Percentiles rank a stretch among this genome's conserved stretches.
These are phyloP conservation scores for Eucalyptus dawsonii DNA, from an alignment of 345 rosid genomes.

Conservation along the genomic window DNA sequence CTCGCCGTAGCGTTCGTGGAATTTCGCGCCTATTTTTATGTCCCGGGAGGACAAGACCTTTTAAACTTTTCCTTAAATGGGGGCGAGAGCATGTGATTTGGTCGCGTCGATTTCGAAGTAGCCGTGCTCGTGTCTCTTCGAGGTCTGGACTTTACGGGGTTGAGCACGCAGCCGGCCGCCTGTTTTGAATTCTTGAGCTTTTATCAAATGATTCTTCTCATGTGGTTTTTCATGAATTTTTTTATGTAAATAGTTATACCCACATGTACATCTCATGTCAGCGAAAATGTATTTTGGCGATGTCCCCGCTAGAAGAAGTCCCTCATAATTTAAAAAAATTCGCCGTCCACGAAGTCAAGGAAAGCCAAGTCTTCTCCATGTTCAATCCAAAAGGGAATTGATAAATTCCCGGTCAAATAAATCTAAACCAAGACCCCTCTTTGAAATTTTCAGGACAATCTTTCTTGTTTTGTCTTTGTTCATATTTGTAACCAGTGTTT, in stretches of 20 bases:
- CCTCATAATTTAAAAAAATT: not conserved
- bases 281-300: not conserved
- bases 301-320: not conserved
- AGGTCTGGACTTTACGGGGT: rapidly evolving
- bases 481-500: not conserved
- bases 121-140: not conserved
- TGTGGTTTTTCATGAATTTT: not conserved
- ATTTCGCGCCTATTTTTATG: not conserved
- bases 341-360: not conserved
- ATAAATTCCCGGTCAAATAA: not conserved
- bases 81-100: not conserved
- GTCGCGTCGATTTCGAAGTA: not conserved
- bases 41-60: not conserved
- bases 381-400: not conserved
- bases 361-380: not conserved
- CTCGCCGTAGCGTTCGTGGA: not conserved
- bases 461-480: not conserved
- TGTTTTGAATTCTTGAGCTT: not conserved
- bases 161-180: not conserved
- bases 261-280: not conserved
- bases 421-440: not conserved
- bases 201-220: not conserved
- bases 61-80: not conserved
- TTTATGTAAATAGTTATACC: not conserved
- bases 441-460: not conserved